phyloP scores from a whole-genome alignment of 768 basidiomycete species.

The Pleurotus pulmonarius region DNA sequence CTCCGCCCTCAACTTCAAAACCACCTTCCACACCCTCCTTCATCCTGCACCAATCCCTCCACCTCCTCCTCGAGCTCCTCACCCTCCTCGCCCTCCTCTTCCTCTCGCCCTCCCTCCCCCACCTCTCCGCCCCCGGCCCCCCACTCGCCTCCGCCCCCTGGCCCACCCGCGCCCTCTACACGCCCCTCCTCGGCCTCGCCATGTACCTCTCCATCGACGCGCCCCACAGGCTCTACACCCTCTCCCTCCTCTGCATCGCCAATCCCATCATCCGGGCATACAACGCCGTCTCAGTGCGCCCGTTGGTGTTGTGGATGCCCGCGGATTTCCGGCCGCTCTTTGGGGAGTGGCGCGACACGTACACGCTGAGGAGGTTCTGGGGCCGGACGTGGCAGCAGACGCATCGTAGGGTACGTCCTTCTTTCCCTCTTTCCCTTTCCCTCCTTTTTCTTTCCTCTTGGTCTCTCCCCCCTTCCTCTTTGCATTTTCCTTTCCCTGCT shows the following conservation, averaged over 20 bases:
- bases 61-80: background rate
- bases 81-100: background rate
- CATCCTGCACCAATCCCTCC: background rate
- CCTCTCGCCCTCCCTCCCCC: background rate
- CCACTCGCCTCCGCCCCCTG: background rate
- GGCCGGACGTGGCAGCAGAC: slow-evolving; percentile 31
- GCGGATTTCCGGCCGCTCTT: slow-evolving; percentile 24
- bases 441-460: too few species aligned
- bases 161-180: background rate
- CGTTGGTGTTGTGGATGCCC: slow-evolving; percentile 7
- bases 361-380: slow-evolving; percentile 30
- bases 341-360: slow-evolving; percentile 22
- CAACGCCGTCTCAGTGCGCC: background rate
- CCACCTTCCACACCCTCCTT: background rate
- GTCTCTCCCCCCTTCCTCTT: too few species aligned
- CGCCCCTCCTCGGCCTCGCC: background rate
- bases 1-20: background rate
- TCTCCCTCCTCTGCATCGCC: background rate
- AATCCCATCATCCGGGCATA: too few species aligned
- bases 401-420: slow-evolving; percentile 21
- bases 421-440: background rate
- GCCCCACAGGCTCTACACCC: background rate
- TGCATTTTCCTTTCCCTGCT: too few species aligned
- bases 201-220: background rate
- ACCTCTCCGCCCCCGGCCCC: background rate